phyloP scores from a whole-genome alignment of 2,329 filamentous ascomycete genomes.

The Alternaria triticina region DNA sequence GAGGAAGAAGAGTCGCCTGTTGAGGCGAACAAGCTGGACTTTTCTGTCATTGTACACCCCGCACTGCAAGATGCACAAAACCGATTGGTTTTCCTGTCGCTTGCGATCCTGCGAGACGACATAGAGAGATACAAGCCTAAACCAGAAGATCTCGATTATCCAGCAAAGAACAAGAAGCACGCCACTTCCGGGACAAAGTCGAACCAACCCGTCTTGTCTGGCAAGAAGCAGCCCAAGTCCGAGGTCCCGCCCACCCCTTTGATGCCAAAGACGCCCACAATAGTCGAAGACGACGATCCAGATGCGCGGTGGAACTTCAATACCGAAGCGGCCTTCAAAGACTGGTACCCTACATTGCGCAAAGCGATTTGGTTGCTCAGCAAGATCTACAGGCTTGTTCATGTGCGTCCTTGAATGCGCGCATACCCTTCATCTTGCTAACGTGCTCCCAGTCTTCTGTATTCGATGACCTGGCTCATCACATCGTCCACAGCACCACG shows the following conservation, averaged over 20 bases:
- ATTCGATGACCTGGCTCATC: slow-evolving; percentile 75
- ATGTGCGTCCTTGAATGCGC: slow-evolving; percentile 53
- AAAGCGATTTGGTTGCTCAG: slow-evolving; percentile 73
- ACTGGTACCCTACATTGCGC: slow-evolving; percentile 71
- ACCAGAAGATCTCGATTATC: slow-evolving; percentile 70
- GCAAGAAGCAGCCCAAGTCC: slow-evolving; percentile 56
- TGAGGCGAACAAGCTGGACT: slow-evolving; percentile 65
- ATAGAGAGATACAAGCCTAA: slow-evolving; percentile 71
- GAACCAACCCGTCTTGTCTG: slow-evolving; percentile 58
- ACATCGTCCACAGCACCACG: slow-evolving; percentile 90
- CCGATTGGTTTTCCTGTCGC: slow-evolving; percentile 68
- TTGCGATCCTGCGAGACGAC: slow-evolving; percentile 68
- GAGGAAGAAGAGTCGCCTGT: slow-evolving; percentile 56
- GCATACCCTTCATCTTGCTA: not conserved
- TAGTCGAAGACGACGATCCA: slow-evolving; percentile 59
- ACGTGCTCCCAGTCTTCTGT: slow-evolving; percentile 61
- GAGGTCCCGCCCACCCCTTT: slow-evolving; percentile 41
- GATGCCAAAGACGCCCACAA: slow-evolving; percentile 57
- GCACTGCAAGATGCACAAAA: slow-evolving; percentile 72
- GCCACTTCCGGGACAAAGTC: slow-evolving; percentile 51
- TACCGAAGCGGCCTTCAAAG: slow-evolving; percentile 62
- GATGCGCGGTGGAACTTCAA: slow-evolving; percentile 61
- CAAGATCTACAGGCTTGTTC: slow-evolving; percentile 72
- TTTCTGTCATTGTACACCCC: slow-evolving; percentile 66
- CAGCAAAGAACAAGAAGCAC: slow-evolving; percentile 57